Base-by-base conservation (phyloP, 257 asterid genomes). In the Gardenia jasminoides region DNA sequence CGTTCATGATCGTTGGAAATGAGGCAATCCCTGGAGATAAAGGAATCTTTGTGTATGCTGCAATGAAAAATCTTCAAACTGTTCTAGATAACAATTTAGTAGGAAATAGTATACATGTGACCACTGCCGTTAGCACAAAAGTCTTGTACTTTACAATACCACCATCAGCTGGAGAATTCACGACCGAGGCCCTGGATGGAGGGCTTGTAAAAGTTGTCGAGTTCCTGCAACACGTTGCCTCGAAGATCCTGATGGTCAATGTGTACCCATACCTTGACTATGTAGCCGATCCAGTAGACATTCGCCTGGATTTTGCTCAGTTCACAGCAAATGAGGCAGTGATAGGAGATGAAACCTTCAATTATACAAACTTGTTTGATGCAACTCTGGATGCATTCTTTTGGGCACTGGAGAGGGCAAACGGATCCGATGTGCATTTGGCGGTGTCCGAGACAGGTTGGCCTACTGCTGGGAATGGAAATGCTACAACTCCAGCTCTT, bases 221-320 rank as follows among this genome's bases (percentile, higher is more conserved):
- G 3, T 26, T 62, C 31, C 9, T 36, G 41, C 41, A 36, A 36
- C 4, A 36, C 22, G 36, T 11, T 16, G 8, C 36, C 17, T 62
- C 67, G 65, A 22, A 58, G 22, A 30, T 58, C n/a, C 65, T 62
- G 17, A 62, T 62, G 67, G 31, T 59, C 0, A 89, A 88, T 6
- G 70, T 84, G 20, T 89, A 89, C 82, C 92, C 93, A 7, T 91
- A 89, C 44, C 80, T 85, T 7, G 91, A 79, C 0, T 81, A 80
- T 20, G 36, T 75, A 0, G 65, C 70, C 0, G 52, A 74, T 28
- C 30, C 83, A 0, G 44, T 0, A 0, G 2, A 26, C 0, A 6
- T 87, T 10, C 41, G 58, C 11, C 88, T 87, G 1, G 73, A 80
- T 0, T 90, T 39, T 9, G 93, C 90, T 0, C 77, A 82, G 22